These are phyloP conservation scores for Heliocybe sulcata DNA, from an alignment of 1,284 basidiomycete genomes.

Conservation along the genomic window DNA sequence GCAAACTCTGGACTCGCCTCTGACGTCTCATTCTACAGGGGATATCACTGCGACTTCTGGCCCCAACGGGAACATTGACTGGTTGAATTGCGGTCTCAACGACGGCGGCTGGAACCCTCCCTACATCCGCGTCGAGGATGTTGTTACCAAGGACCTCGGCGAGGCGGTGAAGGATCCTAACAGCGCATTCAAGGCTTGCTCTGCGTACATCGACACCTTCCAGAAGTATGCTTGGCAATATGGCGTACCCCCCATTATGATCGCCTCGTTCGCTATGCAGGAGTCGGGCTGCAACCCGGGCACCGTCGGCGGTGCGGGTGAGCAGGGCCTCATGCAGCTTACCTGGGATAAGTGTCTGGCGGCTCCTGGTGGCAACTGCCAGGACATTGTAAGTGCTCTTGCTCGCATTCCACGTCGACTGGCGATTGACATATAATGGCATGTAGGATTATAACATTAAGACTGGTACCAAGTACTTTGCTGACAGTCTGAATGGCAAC, in stretches of 20 bases:
- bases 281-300: slow-evolving; percentile 67
- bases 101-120: slow-evolving; percentile 59
- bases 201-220: slow-evolving; percentile 47
- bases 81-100: slow-evolving; percentile 74
- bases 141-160: slow-evolving; percentile 46
- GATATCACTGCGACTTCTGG: slow-evolving; percentile 37
- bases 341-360: slow-evolving; percentile 71
- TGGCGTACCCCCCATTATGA: slow-evolving; percentile 60
- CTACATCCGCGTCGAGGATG: slow-evolving; percentile 41
- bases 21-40: slow-evolving; percentile 23
- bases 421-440: slow-evolving; percentile 17
- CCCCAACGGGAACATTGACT: slow-evolving; percentile 72
- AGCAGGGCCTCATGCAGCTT: slow-evolving; percentile 85
- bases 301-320: slow-evolving; percentile 72
- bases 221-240: slow-evolving; percentile 51
- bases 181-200: slow-evolving; percentile 62
- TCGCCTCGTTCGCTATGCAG: slow-evolving; percentile 84
- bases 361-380: slow-evolving; percentile 59
- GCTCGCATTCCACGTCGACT: slow-evolving; percentile 1
- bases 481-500: slow-evolving; percentile 39
- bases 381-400: slow-evolving; percentile 38
- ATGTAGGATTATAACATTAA: slow-evolving; percentile 56
- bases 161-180: slow-evolving; percentile 37
- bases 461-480: slow-evolving; percentile 57
- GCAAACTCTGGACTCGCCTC: neutral